Percentiles rank a stretch among this genome's conserved stretches.
These are phyloP conservation scores for Panaeolus cyanescens DNA, from an alignment of 768 basidiomycete genomes.

Conservation along the genomic window DNA sequence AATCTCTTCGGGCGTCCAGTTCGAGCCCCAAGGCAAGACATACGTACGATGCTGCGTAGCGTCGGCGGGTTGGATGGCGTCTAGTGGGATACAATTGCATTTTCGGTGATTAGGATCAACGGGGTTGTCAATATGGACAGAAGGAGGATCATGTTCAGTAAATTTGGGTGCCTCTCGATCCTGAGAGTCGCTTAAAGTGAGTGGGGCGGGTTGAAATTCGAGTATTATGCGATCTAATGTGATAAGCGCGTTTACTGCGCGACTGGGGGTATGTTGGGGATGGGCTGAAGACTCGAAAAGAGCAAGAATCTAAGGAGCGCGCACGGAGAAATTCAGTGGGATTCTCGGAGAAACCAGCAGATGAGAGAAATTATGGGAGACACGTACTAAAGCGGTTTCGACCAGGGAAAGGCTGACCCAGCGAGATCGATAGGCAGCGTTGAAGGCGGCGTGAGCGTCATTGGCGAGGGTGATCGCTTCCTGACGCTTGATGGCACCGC, in stretches of 20 bases:
- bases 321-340: not conserved
- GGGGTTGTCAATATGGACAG: slow-evolving; percentile 37
- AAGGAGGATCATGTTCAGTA: slow-evolving; percentile 50
- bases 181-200: slow-evolving; percentile 57
- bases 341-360: not conserved
- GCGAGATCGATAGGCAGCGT: slow-evolving; percentile 48
- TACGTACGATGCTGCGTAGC: slow-evolving; percentile 46
- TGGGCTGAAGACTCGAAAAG: slow-evolving; percentile 79
- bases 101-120: slow-evolving; percentile 10
- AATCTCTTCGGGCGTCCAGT: slow-evolving; percentile 56
- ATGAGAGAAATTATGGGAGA: not conserved
- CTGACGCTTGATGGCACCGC: slow-evolving; percentile 51
- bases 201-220: slow-evolving; percentile 37
- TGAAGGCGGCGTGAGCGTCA: slow-evolving; percentile 55
- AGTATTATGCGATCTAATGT: slow-evolving; percentile 65
- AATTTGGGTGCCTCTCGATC: slow-evolving; percentile 58
- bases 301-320: slow-evolving; percentile 58
- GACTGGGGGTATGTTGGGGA: slow-evolving; percentile 59
- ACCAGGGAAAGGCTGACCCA: slow-evolving; percentile 68
- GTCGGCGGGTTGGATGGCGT: slow-evolving; percentile 36
- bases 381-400: slow-evolving; percentile 56
- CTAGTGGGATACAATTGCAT: slow-evolving; percentile 23
- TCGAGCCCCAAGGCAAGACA: slow-evolving; percentile 59
- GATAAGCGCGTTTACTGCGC: slow-evolving; percentile 53
- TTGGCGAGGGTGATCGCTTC: slow-evolving; percentile 61